A percentile compares a stretch with the other conserved stretches of the same genome.
Evolutionary conservation across 108 stramenopile species (phyloP).

Genomic region (Fistulifera solaris): DNA sequence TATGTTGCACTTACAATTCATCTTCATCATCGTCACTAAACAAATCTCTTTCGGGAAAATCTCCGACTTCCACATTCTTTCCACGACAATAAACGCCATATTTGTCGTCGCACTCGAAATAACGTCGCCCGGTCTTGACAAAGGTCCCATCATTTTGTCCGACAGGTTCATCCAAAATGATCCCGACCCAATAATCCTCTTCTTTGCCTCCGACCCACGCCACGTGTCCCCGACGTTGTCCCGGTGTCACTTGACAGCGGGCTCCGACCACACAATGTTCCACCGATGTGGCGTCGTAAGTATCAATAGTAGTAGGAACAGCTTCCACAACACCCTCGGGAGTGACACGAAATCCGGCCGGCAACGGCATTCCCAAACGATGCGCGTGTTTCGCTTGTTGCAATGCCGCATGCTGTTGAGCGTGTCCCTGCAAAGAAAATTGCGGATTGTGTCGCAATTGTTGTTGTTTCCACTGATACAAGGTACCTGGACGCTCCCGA

Average conservation of each 20-base stretch:
- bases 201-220: slow-evolving; percentile 64
- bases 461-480: slow-evolving; percentile 83
- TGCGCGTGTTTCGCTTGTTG: slow-evolving; percentile 50
- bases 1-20: slow-evolving; percentile 18
- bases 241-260: slow-evolving; percentile 91
- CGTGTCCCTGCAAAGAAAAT: slow-evolving; percentile 75
- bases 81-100: slow-evolving; percentile 72
- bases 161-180: slow-evolving; percentile 92
- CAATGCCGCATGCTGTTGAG: slow-evolving; percentile 61
- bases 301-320: slow-evolving; percentile 1
- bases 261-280: slow-evolving; percentile 54
- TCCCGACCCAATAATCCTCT: slow-evolving; percentile 87
- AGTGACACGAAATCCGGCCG: slow-evolving; percentile 47
- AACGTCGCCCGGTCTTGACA: slow-evolving; percentile 22
- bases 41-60: slow-evolving; percentile 77
- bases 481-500: slow-evolving; percentile 82
- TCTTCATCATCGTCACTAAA: slow-evolving; percentile 33
- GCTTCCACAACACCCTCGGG: slow-evolving; percentile 19
- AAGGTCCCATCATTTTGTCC: slow-evolving; percentile 76
- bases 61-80: slow-evolving; percentile 68
- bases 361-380: slow-evolving; percentile 46
- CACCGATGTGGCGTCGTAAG: slow-evolving; percentile 11
- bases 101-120: slow-evolving; percentile 53
- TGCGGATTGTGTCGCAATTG: slow-evolving; percentile 77
- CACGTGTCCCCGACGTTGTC: slow-evolving; percentile 76